Conservation (phyloP, 2,329 filamentous ascomycete genomes). For the Hypocrella siamensis region DNA sequence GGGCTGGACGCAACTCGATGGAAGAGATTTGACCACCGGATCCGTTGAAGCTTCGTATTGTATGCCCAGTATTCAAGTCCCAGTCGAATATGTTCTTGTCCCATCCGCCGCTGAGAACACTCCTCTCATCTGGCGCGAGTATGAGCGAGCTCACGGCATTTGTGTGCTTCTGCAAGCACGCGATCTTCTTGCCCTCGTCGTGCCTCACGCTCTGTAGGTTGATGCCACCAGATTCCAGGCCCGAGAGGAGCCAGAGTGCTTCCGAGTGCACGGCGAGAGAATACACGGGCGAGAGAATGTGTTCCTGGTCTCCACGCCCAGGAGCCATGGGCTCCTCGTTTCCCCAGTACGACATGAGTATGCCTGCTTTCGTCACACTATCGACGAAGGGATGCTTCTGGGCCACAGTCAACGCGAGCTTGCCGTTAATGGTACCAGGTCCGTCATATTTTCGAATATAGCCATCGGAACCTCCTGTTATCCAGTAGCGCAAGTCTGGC, state of each 20-base stretch:
- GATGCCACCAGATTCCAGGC: conserved; percentile 79
- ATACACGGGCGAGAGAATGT: conserved; percentile 75
- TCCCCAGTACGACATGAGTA: conserved; percentile 95
- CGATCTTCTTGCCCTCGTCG: conserved; percentile 83
- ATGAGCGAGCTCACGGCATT: conserved; percentile 83
- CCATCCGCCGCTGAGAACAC: conserved; percentile 85
- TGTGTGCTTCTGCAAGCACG: conserved; percentile 65
- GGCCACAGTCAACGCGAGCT: conserved; percentile 82
- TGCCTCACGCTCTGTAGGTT: conserved; percentile 88
- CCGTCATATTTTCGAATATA: conserved; percentile 97
- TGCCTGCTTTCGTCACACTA: conserved; percentile 87
- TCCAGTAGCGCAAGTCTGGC: conserved; percentile 87
- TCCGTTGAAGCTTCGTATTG: conserved; percentile 60
- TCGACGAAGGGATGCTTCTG: conserved; percentile 96
- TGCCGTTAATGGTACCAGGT: conserved; percentile 85
- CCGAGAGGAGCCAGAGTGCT: conserved; percentile 81
- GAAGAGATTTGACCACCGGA: conserved; percentile 74
- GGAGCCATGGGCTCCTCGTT: conserved; percentile 60
- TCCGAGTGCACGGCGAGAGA: conserved; percentile 82
- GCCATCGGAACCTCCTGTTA: conserved; percentile 84
- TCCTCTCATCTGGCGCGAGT: conserved; percentile 70
- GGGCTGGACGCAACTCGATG: conserved; percentile 70
- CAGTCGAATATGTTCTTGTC: conserved; percentile 90
- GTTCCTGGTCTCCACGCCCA: conserved; percentile 35
- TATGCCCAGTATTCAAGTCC: conserved; percentile 78